Evolutionary conservation across 2,329 filamentous ascomycete genomes (phyloP).

Genomic region (Incumbomyces delicatus): DNA sequence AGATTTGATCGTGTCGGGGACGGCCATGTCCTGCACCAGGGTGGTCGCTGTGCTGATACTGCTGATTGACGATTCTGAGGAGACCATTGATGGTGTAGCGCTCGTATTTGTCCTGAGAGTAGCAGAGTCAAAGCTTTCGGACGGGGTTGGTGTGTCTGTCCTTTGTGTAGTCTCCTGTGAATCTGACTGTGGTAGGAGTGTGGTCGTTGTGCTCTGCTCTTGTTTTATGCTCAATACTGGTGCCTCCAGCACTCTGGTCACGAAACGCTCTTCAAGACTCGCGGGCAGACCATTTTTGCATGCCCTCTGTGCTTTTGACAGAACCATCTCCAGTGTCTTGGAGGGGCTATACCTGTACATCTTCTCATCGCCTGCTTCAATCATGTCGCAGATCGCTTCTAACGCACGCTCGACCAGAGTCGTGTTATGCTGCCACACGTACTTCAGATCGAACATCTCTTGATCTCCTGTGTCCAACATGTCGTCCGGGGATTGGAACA

Average conservation of each 20-base stretch:
- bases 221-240: slow-evolving; percentile 62
- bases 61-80: slow-evolving; percentile 29
- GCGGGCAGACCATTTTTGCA: slow-evolving; percentile 55
- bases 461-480: slow-evolving; percentile 37
- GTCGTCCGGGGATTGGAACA: slow-evolving; percentile 42
- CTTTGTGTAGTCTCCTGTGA: slow-evolving; percentile 23
- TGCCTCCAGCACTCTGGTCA: slow-evolving; percentile 63
- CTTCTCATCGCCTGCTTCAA: slow-evolving; percentile 70
- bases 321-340: slow-evolving; percentile 57
- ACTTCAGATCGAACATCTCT: slow-evolving; percentile 31
- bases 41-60: slow-evolving; percentile 26
- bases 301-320: slow-evolving; percentile 64
- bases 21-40: slow-evolving; percentile 24
- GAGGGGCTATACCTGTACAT: slow-evolving; percentile 72
- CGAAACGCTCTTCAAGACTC: slow-evolving; percentile 78
- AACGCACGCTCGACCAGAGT: slow-evolving; percentile 55
- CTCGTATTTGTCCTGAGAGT: slow-evolving; percentile 19
- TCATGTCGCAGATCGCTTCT: slow-evolving; percentile 63
- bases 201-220: slow-evolving; percentile 35
- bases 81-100: slow-evolving; percentile 26
- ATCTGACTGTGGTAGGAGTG: slow-evolving; percentile 19
- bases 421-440: slow-evolving; percentile 30
- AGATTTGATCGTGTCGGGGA: slow-evolving; percentile 29
- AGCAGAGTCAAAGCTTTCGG: slow-evolving; percentile 17
- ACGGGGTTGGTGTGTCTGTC: slow-evolving; percentile 19